A percentile compares a stretch with the other conserved stretches of the same genome.
Conservation (phyloP, 768 basidiomycete genomes). For the Termitomyces sp. region DNA sequence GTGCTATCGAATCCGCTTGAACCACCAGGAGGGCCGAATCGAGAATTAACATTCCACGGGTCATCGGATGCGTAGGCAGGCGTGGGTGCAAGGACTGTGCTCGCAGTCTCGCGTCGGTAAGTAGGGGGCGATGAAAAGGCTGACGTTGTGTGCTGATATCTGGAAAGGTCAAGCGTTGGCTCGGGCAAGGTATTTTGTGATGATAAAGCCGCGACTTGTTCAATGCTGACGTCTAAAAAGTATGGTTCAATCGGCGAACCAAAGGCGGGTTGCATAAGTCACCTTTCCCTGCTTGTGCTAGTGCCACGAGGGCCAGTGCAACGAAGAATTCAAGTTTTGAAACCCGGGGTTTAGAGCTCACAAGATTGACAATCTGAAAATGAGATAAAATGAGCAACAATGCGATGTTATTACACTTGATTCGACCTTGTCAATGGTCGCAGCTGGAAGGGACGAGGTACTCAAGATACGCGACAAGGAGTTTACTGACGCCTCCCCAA, state of each 20-base stretch:
- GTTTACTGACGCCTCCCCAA: slow-evolving; percentile 80
- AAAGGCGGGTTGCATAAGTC: slow-evolving; percentile 7
- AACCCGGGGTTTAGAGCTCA: slow-evolving; percentile 74
- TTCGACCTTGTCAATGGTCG: slow-evolving; percentile 75
- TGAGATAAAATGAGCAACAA: not conserved
- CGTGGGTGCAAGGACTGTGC: slow-evolving; percentile 22
- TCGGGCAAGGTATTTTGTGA: slow-evolving; percentile 76
- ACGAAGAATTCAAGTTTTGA: slow-evolving; percentile 91
- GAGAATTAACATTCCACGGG: slow-evolving; percentile 52
- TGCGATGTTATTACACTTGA: not conserved
- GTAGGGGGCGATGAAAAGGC: slow-evolving; percentile 37
- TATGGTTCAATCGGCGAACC: not conserved
- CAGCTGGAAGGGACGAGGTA: slow-evolving; percentile 75
- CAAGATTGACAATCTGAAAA: slow-evolving; percentile 83
- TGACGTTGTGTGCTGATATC: slow-evolving; percentile 50
- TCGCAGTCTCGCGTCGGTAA: slow-evolving; percentile 34
- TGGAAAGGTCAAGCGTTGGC: slow-evolving; percentile 61
- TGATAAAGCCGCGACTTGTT: slow-evolving; percentile 72
- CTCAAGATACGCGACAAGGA: slow-evolving; percentile 75
- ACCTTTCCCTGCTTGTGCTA: slow-evolving; percentile 84
- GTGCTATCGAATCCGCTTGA: slow-evolving; percentile 25
- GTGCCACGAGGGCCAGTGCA: slow-evolving; percentile 79
- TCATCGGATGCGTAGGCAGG: slow-evolving; percentile 43
- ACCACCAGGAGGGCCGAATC: slow-evolving; percentile 26
- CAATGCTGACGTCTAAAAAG: slow-evolving; percentile 66